Percentiles rank a stretch among this genome's conserved stretches.
Conservation (phyloP, 306 rosid genomes). For the Comarum palustre region DNA sequence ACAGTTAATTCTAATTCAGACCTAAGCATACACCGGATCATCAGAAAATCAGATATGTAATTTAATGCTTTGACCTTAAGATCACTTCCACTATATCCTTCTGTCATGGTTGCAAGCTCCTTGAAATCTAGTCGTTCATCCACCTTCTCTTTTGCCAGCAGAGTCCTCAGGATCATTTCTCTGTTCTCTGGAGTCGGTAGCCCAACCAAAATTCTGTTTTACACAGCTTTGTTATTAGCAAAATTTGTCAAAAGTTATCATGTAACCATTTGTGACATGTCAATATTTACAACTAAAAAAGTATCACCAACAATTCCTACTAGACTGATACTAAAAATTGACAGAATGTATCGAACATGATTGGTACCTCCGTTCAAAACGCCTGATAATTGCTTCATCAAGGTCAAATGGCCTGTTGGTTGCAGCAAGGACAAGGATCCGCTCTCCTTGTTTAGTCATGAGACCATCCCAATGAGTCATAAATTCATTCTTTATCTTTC, state of each 20-base stretch:
- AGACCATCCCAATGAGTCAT: conserved; percentile 98
- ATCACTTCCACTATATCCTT: conserved; percentile 95
- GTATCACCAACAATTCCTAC: background rate
- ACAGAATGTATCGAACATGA: conserved; percentile 1
- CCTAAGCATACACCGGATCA: conserved; percentile 9
- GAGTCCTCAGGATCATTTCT: conserved; percentile 75
- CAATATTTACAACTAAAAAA: background rate
- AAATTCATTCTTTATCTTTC: conserved; percentile 94
- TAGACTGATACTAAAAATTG: background rate
- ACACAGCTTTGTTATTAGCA: background rate
- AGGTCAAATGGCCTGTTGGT: conserved; percentile 96
- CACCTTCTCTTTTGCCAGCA: conserved; percentile 67
- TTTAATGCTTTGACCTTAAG: conserved; percentile 51
- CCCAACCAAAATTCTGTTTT: conserved; percentile 87
- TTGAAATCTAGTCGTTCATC: conserved; percentile 57
- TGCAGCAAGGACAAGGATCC: conserved; percentile 94
- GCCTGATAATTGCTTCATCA: conserved; percentile 94
- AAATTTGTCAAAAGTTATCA: background rate
- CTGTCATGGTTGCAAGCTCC: conserved; percentile 77
- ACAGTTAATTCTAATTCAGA: conserved; percentile 10
- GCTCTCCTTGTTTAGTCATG: conserved; percentile 64
- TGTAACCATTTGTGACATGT: background rate
- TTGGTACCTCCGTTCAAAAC: conserved; percentile 81
- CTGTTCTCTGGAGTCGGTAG: conserved; percentile 81
- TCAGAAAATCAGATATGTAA: background rate